Percentiles rank a stretch among this genome's conserved stretches.
phyloP scores from a whole-genome alignment of 257 asterid species.

The Rubia yunnanensis region DNA sequence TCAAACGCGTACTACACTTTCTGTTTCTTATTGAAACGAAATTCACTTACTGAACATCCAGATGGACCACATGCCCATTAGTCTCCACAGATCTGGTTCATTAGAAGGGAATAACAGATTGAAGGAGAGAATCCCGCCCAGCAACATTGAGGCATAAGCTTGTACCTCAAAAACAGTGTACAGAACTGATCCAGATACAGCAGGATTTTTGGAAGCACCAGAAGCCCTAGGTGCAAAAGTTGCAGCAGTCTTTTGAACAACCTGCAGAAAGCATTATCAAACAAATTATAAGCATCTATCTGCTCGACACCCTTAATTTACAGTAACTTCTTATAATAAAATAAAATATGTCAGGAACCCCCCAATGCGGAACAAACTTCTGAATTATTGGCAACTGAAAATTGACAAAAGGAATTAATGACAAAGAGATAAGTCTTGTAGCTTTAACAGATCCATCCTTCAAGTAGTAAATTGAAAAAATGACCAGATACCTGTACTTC shows the following conservation, averaged over 20 bases:
- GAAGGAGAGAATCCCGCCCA: constrained; percentile 90
- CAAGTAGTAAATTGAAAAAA: neutral
- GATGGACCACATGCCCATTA: constrained; percentile 98
- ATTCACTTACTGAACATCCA: constrained; percentile 95
- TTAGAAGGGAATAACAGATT: constrained; percentile 80
- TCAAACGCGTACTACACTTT: neutral
- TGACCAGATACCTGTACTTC: neutral
- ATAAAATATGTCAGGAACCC: neutral
- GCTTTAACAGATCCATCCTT: neutral
- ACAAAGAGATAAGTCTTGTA: neutral
- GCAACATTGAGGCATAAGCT: constrained; percentile 54
- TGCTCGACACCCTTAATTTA: neutral
- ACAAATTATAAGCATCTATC: neutral
- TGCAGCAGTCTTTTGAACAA: constrained; percentile 90
- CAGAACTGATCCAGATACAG: constrained; percentile 62
- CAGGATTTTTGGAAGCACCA: constrained; percentile 76
- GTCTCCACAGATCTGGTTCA: constrained; percentile 93
- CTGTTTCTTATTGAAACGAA: neutral
- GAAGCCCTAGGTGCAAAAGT: constrained; percentile 98
- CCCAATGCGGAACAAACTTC: no score
- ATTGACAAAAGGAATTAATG: neutral
- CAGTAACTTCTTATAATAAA: neutral
- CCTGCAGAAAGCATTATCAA: constrained; percentile 32
- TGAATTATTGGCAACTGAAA: neutral
- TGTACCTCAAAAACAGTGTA: constrained; percentile 90